Conservation (phyloP, 306 rosid species). For the Biancaea sappan region DNA sequence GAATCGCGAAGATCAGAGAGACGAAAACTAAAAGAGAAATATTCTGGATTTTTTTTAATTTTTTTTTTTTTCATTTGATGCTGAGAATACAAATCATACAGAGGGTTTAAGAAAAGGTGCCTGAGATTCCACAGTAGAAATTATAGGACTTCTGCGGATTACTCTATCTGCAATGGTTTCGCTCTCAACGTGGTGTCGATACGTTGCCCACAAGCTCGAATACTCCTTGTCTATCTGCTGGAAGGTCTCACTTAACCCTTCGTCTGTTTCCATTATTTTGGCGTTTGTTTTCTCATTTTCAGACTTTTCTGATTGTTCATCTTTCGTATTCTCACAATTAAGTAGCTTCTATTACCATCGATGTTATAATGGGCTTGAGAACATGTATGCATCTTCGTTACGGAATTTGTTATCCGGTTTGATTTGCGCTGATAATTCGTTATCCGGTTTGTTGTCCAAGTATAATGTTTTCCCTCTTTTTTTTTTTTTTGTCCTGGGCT, state of each 20-base stretch:
- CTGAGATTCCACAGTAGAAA: neutral
- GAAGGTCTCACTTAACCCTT: conserved; percentile 50
- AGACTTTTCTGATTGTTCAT: neutral
- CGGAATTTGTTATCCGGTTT: neutral
- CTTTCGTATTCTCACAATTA: neutral
- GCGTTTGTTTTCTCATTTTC: neutral
- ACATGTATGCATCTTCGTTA: neutral
- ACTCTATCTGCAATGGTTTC: conserved; percentile 49
- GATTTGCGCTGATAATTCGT: neutral
- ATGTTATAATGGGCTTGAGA: neutral
- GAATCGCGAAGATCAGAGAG: neutral
- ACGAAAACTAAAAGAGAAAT: neutral
- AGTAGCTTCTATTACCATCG: neutral
- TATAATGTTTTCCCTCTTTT: neutral
- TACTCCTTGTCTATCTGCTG: conserved; percentile 52
- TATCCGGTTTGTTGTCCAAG: neutral
- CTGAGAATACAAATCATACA: neutral
- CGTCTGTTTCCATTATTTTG: conserved; percentile 10
- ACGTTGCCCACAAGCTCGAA: conserved; percentile 52
- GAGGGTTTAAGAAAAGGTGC: neutral
- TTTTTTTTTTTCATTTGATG: neutral
- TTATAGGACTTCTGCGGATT: neutral
- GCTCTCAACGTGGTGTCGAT: conserved; percentile 57
- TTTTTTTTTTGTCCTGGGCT: neutral
- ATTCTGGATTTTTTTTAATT: neutral